phyloP scores from a whole-genome alignment of 2,329 filamentous ascomycete species.

The Fusarium decemcellulare region DNA sequence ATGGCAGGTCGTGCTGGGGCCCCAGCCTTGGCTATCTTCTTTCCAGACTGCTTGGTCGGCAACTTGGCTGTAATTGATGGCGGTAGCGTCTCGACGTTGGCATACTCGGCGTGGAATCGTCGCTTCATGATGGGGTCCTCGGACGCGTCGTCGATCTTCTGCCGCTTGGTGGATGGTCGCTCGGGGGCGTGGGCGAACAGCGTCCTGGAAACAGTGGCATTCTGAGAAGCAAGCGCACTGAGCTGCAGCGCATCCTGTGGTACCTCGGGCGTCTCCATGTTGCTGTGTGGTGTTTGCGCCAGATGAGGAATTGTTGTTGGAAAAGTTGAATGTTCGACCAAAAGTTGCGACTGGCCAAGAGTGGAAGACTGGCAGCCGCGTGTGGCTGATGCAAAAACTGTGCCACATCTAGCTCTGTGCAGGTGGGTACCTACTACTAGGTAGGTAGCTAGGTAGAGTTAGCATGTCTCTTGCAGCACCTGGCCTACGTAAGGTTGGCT shows the following conservation, averaged over 20 bases:
- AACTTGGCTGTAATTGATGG: conserved; percentile 85
- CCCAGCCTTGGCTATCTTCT: conserved; percentile 63
- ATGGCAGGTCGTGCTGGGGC: conserved; percentile 52
- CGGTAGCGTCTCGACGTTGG: conserved; percentile 82
- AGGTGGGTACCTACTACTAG: too few relatives aligned
- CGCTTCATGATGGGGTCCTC: conserved; percentile 54
- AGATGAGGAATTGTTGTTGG: conserved; percentile 18
- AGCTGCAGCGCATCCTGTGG: conserved; percentile 53
- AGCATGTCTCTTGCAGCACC: too few relatives aligned
- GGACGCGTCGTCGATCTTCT: conserved; percentile 54
- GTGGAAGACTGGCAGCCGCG: conserved; percentile 46
- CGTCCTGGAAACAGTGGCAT: conserved; percentile 51
- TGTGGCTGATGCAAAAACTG: conserved; percentile 45
- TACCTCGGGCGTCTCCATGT: conserved; percentile 53
- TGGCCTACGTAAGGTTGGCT: conserved; percentile 21
- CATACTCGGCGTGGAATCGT: conserved; percentile 82
- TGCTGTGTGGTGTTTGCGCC: conserved; percentile 17
- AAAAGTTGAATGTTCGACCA: conserved; percentile 34
- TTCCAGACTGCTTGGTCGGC: conserved; percentile 61
- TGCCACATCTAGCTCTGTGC: conserved; percentile 33
- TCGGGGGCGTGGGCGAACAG: conserved; percentile 49
- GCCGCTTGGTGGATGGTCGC: conserved; percentile 53
- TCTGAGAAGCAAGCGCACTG: conserved; percentile 52
- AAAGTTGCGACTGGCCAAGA: conserved; percentile 36
- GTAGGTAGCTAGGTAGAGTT: not conserved